Evolutionary conservation across 2,329 filamentous ascomycete species (phyloP), one percentile per base, ranked within the genome.

Genomic region (Coniella lustricola): DNA sequence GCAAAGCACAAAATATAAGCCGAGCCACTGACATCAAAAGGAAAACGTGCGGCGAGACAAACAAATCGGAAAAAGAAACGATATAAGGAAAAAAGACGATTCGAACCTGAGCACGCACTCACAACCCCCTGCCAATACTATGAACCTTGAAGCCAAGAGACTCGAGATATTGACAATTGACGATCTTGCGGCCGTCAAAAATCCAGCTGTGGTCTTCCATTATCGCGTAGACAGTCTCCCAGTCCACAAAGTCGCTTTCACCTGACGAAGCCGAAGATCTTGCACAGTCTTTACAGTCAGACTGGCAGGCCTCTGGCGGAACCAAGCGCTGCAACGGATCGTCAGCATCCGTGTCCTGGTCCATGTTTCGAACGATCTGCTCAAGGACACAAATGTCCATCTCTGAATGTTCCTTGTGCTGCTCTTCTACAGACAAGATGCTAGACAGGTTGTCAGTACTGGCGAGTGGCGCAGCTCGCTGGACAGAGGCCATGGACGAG

Each of bases 361-460:
- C 57, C 53, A 9, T 46, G 10, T 37, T 41, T 2, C 42, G 31
- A 10, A 53, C 22, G 22, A 53, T 44, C 34, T 55, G 57, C 49
- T 64, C 62, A 18, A 64, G 42, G 9, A 52, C 54, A 32, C 55
- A 34, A 8, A 64, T 58, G 37, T 57, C 52, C 59, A 60, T 61
- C 56, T 64, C 62, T 16, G 51, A 60, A 38, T 20, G 42, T 2
- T 52, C 49, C 12, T 50, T 50, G 34, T 52, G 25, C 25, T 45
- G 7, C 33, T 16, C 16, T 18, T 33, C 7, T n/a, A 36, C 4
- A 33, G 10, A 14, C 40, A 14, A 16, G 12, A n/a, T 2, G 25
- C n/a, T 3, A 50, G 36, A 29, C 21, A 4, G 36, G 7, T 22
- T 13, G 39, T 33, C 36, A 22, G 21, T 47, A n/a, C 36, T 38